A percentile compares a stretch with the other conserved stretches of the same genome.
phyloP scores from a whole-genome alignment of 148 eudicot genomes.

The Amaranthus palmeri region DNA sequence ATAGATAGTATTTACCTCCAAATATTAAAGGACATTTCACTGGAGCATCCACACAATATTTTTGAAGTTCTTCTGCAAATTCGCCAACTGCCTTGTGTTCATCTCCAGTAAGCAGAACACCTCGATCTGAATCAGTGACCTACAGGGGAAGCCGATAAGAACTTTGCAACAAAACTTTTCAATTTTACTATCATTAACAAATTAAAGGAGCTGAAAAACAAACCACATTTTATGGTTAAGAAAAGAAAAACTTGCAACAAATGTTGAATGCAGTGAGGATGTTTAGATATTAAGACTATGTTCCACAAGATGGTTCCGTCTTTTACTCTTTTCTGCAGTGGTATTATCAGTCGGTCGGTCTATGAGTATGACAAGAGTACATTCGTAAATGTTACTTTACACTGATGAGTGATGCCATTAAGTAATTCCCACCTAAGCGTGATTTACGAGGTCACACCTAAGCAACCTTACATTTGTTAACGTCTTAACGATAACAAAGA shows the following conservation, averaged over 20 bases:
- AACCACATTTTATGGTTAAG: background rate
- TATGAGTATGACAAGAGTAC: too few species aligned
- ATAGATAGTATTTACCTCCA: conserved; percentile 51
- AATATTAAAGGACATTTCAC: conserved; percentile 88
- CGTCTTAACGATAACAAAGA: too few species aligned
- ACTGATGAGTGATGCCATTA: too few species aligned
- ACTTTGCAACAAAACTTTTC: background rate
- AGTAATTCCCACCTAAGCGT: too few species aligned
- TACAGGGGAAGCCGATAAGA: conserved; percentile 20
- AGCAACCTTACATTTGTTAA: too few species aligned
- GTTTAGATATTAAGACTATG: too few species aligned
- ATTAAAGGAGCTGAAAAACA: background rate
- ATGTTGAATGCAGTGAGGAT: too few species aligned
- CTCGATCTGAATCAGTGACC: conserved; percentile 77
- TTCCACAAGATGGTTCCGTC: too few species aligned
- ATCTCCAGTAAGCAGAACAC: conserved; percentile 54
- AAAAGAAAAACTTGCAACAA: background rate
- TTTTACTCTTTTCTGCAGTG: too few species aligned
- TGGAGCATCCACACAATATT: conserved; percentile 73
- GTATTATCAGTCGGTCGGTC: too few species aligned
- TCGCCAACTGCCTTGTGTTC: conserved; percentile 75
- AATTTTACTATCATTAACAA: background rate
- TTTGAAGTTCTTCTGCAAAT: conserved; percentile 59
- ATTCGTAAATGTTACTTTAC: too few species aligned
- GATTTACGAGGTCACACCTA: too few species aligned